Evolutionary conservation across 306 rosid genomes (phyloP).

Genomic region (Carpinus viminea): DNA sequence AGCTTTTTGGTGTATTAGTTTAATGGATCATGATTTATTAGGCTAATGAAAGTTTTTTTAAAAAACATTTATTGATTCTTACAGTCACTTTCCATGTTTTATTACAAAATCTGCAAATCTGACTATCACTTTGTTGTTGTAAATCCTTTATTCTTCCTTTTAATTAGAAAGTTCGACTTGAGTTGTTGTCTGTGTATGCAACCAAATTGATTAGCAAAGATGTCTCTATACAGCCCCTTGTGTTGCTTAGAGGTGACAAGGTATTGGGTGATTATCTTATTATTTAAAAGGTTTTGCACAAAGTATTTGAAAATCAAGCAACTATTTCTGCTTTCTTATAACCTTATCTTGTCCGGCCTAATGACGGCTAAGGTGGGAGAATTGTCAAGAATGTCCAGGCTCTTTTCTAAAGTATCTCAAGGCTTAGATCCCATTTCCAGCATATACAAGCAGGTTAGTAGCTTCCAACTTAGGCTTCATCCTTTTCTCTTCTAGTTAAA

Average conservation of each 20-base stretch:
- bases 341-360: slow-evolving; percentile 12
- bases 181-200: slow-evolving; percentile 69
- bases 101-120: neutral
- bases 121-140: neutral
- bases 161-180: slow-evolving; percentile 69
- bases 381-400: slow-evolving; percentile 96
- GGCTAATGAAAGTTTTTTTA: neutral
- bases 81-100: neutral
- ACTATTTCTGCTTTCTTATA: slow-evolving; percentile 14
- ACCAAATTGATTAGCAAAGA: slow-evolving; percentile 89
- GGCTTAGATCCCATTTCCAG: slow-evolving; percentile 91
- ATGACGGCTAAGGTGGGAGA: slow-evolving; percentile 62
- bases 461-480: slow-evolving; percentile 20
- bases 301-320: neutral
- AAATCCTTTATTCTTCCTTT: slow-evolving; percentile 19
- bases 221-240: slow-evolving; percentile 72
- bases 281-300: neutral
- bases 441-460: slow-evolving; percentile 80
- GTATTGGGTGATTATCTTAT: slow-evolving; percentile 35
- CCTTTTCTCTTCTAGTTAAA: slow-evolving; percentile 5
- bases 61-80: neutral
- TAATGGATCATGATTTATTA: neutral
- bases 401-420: slow-evolving; percentile 82
- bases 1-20: neutral
- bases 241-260: slow-evolving; percentile 88